Evolutionary conservation across 768 basidiomycete species (phyloP).

Genomic region (Pisolithus marmoratus): DNA sequence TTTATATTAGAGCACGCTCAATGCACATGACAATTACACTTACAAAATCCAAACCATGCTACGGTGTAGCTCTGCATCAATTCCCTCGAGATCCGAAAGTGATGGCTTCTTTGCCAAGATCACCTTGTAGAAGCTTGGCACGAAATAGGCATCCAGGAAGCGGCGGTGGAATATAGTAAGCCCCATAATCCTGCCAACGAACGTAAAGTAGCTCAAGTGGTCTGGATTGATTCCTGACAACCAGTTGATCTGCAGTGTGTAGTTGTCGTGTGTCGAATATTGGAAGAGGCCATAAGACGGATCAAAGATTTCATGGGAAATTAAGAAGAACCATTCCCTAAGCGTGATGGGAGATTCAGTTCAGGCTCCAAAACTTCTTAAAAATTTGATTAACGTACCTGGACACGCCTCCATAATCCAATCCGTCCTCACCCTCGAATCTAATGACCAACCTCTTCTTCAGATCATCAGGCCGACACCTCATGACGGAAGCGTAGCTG

Average conservation of each 20-base stretch:
- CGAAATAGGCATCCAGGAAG: slow-evolving; percentile 77
- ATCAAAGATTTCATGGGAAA: slow-evolving; percentile 80
- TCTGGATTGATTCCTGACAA: slow-evolving; percentile 73
- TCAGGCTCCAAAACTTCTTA: neutral
- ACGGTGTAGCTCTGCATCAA: slow-evolving; percentile 63
- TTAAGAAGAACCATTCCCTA: slow-evolving; percentile 84
- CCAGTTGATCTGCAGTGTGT: slow-evolving; percentile 76
- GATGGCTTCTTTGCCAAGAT: slow-evolving; percentile 56
- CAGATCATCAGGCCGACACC: slow-evolving; percentile 61
- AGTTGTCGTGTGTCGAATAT: slow-evolving; percentile 76
- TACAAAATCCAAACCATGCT: slow-evolving; percentile 74
- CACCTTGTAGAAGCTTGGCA: slow-evolving; percentile 78
- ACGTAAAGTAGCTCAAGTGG: slow-evolving; percentile 76
- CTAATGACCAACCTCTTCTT: slow-evolving; percentile 67
- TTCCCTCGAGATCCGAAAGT: slow-evolving; percentile 60
- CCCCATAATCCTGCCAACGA: slow-evolving; percentile 70
- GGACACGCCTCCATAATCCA: slow-evolving; percentile 75
- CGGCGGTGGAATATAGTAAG: slow-evolving; percentile 73
- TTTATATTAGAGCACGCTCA: neutral
- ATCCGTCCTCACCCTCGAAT: slow-evolving; percentile 75
- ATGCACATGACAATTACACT: slow-evolving; percentile 22
- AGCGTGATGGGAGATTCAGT: slow-evolving; percentile 2
- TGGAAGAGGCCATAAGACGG: slow-evolving; percentile 80
- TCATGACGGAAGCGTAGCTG: slow-evolving; percentile 82
- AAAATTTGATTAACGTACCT: slow-evolving; percentile 37